Evolutionary conservation across 371 early-diverging fungal genomes (phyloP).

Genomic region (Furculomyces boomerangus): DNA sequence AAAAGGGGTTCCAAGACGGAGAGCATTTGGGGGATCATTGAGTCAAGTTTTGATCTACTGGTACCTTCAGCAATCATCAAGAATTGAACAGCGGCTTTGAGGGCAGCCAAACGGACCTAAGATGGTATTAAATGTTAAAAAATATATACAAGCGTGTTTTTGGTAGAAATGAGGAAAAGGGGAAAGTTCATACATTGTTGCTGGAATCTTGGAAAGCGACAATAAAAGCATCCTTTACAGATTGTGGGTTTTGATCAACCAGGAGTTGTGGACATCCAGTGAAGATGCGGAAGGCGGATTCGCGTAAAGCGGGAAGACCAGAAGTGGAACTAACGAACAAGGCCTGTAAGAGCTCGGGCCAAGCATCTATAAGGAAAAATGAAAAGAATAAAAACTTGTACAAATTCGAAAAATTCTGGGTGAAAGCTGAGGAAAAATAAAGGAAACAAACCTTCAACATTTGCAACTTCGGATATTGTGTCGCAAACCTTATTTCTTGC

Average conservation of each 20-base stretch:
- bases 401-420: background rate
- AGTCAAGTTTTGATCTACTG: conserved; percentile 24
- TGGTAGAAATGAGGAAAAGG: background rate
- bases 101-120: conserved; percentile 65
- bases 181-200: background rate
- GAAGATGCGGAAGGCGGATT: conserved; percentile 78
- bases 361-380: conserved; percentile 26
- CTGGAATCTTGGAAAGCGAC: conserved; percentile 46
- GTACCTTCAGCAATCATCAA: conserved; percentile 43
- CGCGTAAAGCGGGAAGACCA: conserved; percentile 51
- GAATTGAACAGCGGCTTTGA: conserved; percentile 71
- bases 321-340: conserved; percentile 64
- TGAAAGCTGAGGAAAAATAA: background rate
- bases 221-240: conserved; percentile 45
- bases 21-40: conserved; percentile 67
- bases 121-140: background rate
- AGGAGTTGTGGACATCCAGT: conserved; percentile 52
- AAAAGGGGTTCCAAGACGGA: conserved; percentile 41
- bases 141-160: background rate
- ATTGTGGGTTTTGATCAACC: conserved; percentile 2
- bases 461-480: conserved; percentile 71
- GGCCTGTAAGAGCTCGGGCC: conserved; percentile 62
- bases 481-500: conserved; percentile 83
- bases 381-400: conserved; percentile 12
- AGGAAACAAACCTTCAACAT: conserved; percentile 32